Percentiles rank a stretch among this genome's conserved stretches.
Conservation (phyloP, 2,329 filamentous ascomycete species). For the Balansia obtecta region DNA sequence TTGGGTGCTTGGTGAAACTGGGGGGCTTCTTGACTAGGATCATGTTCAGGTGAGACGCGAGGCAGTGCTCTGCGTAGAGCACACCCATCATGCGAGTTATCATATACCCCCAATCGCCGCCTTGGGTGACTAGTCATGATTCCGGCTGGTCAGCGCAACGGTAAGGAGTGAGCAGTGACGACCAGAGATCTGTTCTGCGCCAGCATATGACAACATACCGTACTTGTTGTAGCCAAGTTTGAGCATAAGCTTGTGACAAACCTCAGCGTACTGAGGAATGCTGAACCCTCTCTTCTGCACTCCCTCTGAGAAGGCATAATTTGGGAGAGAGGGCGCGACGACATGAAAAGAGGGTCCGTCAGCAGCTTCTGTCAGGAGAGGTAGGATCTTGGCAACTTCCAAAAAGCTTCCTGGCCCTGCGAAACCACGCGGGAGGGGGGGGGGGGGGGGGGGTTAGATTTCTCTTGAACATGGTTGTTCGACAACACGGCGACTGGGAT, state of each 20-base stretch:
- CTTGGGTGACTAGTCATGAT: constrained; percentile 38
- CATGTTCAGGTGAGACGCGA: constrained; percentile 43
- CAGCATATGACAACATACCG: constrained; percentile 10
- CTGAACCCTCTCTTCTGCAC: constrained; percentile 19
- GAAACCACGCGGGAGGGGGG: too few species aligned
- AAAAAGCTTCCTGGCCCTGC: constrained; percentile 54
- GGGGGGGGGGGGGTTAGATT: not conserved
- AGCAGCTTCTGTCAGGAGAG: constrained; percentile 24
- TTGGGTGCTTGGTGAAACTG: constrained; percentile 35
- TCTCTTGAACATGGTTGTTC: not conserved
- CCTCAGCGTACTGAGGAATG: constrained; percentile 33
- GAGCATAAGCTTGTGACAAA: constrained; percentile 55
- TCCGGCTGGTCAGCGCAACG: too few species aligned
- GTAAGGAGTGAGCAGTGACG: too few species aligned
- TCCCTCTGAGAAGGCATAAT: constrained; percentile 28
- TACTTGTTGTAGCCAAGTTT: constrained; percentile 42
- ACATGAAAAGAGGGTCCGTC: constrained; percentile 37
- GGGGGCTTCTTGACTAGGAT: constrained; percentile 42
- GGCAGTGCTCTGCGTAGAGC: constrained; percentile 36
- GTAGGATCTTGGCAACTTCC: constrained; percentile 52
- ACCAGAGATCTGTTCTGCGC: not conserved
- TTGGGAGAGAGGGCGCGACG: constrained; percentile 46
- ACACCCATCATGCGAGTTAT: constrained; percentile 50
- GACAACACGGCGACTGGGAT: not conserved
- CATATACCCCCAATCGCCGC: constrained; percentile 59